A percentile compares a stretch with the other conserved stretches of the same genome.
phyloP scores from a whole-genome alignment of 1,284 basidiomycete genomes.

The Apiotrichum veenhuisii region DNA sequence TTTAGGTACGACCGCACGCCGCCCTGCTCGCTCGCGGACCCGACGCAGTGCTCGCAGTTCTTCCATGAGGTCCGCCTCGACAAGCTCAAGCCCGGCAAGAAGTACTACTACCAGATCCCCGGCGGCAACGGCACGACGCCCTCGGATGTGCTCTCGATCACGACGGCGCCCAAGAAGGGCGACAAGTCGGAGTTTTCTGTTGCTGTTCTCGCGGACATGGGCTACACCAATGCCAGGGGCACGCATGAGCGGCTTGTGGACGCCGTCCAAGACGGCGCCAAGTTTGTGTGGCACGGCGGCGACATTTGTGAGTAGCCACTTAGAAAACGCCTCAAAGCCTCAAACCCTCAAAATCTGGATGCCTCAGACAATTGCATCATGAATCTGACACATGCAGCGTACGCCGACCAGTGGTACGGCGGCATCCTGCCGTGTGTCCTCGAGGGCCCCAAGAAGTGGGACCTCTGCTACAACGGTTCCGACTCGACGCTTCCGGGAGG shows the following conservation, averaged over 20 bases:
- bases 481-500: slow-evolving; percentile 9
- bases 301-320: slow-evolving; percentile 38
- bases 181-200: slow-evolving; percentile 25
- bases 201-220: slow-evolving; percentile 45
- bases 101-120: slow-evolving; percentile 34
- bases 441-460: slow-evolving; percentile 3
- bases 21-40: slow-evolving; percentile 25
- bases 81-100: slow-evolving; percentile 19
- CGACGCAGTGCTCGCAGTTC: slow-evolving; percentile 33
- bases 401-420: slow-evolving; percentile 44
- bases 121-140: slow-evolving; percentile 34
- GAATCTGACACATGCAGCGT: too few species aligned
- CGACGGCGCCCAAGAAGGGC: slow-evolving; percentile 23
- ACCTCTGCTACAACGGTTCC: slow-evolving; percentile 34
- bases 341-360: too few species aligned
- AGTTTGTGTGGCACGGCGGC: slow-evolving; percentile 38
- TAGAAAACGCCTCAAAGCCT: too few species aligned
- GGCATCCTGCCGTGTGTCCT: slow-evolving; percentile 22
- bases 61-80: slow-evolving; percentile 32
- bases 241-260: slow-evolving; percentile 32
- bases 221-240: slow-evolving; percentile 43
- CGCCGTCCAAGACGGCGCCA: slow-evolving; percentile 25
- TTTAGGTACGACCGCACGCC: slow-evolving; percentile 31
- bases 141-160: slow-evolving; percentile 25
- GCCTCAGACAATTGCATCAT: too few species aligned